Evolutionary conservation across 352 stramenopile genomes (phyloP).

Genomic region (Sclerospora graminicola): DNA sequence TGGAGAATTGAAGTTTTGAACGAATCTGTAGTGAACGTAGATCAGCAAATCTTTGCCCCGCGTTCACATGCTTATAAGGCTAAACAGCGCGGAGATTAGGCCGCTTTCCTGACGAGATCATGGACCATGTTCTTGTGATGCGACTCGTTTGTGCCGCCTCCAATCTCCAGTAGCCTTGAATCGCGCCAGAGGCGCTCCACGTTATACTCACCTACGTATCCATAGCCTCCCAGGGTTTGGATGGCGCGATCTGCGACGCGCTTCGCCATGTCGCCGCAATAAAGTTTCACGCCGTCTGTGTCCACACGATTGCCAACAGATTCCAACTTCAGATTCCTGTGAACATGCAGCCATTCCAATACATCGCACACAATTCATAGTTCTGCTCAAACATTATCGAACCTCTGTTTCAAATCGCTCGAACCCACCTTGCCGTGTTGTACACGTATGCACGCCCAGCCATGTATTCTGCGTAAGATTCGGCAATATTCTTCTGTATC

Average conservation of each 20-base stretch:
- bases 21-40: no score
- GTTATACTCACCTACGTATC: slow-evolving; percentile 98
- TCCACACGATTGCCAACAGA: slow-evolving; percentile 94
- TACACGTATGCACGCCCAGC: slow-evolving; percentile 96
- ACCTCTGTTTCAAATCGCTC: neutral
- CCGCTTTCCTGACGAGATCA: slow-evolving; percentile 39
- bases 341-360: neutral
- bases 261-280: slow-evolving; percentile 96
- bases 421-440: slow-evolving; percentile 77
- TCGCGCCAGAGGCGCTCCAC: slow-evolving; percentile 98
- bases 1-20: no score
- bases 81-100: slow-evolving; percentile 4
- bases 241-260: slow-evolving; percentile 96
- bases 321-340: slow-evolving; percentile 89
- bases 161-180: slow-evolving; percentile 99
- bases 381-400: neutral
- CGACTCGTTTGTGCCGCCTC: slow-evolving; percentile 97
- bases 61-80: no score
- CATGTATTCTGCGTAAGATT: slow-evolving; percentile 98
- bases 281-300: slow-evolving; percentile 98
- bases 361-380: neutral
- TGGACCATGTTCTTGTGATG: slow-evolving; percentile 98
- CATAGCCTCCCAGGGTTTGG: slow-evolving; percentile 95
- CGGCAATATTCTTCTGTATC: slow-evolving; percentile 96
- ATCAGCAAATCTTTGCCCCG: no score